Base-by-base conservation (phyloP, 331 rosid species). In the Phaseolus coccineus region DNA sequence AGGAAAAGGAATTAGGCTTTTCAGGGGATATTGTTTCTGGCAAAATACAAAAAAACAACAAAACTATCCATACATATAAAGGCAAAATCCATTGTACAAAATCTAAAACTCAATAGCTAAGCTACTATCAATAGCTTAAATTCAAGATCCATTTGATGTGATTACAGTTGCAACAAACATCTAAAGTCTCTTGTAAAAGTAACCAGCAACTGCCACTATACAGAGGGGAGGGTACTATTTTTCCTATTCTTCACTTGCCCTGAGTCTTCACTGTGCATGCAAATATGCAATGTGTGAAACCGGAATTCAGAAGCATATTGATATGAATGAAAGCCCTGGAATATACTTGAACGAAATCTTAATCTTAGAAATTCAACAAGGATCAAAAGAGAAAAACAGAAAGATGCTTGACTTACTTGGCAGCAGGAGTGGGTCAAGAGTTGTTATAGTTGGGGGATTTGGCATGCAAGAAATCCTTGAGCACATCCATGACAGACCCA, bases 401-500 rank as follows among this genome's bases (percentile, higher is more conserved):
- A 39, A 39, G 9, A 39, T 39, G 47, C 47, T 42, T 8, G 13
- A 47, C 52, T 47, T 47, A 14, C 16, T 14, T 11, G 52, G 55
- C 6, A 0, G 53, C 19, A 15, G 22, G 2, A 22, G 48, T 57
- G 24, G 19, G 57, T 51, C 7, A 51, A 51, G 57, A 51, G 25
- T 5, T 5, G 13, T 1, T 50, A 15, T 1, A 15, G 62, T 77
- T 85, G 3, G 47, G 47, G 12, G 77, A 71, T 67, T 85, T 87
- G 16, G 70, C 83, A 81, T 28, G 33, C 70, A 91, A 70, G 78
- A 80, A 88, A 27, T 86, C 88, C 79, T 85, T 87, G 16, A 93
- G 89, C 69, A 87, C 93, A 86, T 91, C 98, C 95, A 93, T 93
- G 62, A 93, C 97, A 0, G 90, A 71, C 3, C 97, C 98, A 25